Conservation (phyloP, 2,329 filamentous ascomycete species). For the Pyrenochaeta sp. region DNA sequence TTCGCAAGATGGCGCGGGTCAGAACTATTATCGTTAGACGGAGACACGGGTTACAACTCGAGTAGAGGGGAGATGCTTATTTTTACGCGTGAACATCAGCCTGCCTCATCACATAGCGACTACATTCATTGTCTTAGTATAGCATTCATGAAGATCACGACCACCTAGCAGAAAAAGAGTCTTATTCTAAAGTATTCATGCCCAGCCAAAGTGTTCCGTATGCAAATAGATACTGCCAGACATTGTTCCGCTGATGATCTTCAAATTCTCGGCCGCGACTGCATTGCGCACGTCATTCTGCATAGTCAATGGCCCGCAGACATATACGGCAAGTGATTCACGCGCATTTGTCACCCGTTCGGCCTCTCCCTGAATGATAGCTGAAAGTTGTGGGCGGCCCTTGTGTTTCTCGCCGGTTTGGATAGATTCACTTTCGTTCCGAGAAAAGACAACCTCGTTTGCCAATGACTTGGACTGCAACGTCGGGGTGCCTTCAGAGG, state of each 20-base stretch:
- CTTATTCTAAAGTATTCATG: too few relatives aligned
- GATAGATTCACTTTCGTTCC: background rate
- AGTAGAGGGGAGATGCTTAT: too few relatives aligned
- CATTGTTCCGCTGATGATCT: conserved; percentile 40
- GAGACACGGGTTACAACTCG: too few relatives aligned
- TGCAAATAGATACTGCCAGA: conserved; percentile 55
- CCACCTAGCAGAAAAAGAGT: too few relatives aligned
- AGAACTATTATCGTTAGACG: too few relatives aligned
- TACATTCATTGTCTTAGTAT: too few relatives aligned
- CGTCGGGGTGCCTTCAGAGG: too few relatives aligned
- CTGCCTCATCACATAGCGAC: too few relatives aligned
- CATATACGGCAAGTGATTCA: conserved; percentile 45
- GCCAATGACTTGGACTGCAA: too few relatives aligned
- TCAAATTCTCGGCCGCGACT: conserved; percentile 53
- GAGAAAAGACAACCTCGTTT: conserved; percentile 17
- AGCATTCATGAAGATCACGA: too few relatives aligned
- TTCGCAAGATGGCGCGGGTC: too few relatives aligned
- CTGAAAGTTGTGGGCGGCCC: conserved; percentile 46
- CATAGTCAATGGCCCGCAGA: conserved; percentile 57
- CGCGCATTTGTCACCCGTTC: conserved; percentile 16
- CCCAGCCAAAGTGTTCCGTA: conserved; percentile 54
- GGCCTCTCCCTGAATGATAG: conserved; percentile 33
- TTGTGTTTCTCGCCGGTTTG: conserved; percentile 25
- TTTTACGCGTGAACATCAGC: too few relatives aligned
- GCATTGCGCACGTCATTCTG: conserved; percentile 58